A percentile compares a stretch with the other conserved stretches of the same genome.
Conservation (phyloP, 1,284 basidiomycete genomes). For the Ustilago bromivora region DNA sequence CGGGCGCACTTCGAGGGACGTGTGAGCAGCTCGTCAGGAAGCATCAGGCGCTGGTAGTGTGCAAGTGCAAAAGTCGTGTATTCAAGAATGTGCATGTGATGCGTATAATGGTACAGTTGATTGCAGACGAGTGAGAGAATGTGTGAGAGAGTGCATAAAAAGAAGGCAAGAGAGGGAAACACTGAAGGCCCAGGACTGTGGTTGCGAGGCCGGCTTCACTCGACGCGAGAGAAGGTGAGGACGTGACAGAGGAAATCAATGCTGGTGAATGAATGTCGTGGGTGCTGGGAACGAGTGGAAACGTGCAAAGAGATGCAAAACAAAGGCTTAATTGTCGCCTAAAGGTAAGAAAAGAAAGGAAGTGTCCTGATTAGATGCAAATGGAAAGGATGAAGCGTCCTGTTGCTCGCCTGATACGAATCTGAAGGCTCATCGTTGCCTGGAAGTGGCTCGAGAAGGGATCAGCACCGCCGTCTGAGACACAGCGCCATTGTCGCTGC, state of each 20-base stretch:
- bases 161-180: background rate
- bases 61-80: conserved; percentile 3
- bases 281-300: background rate
- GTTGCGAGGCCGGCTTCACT: background rate
- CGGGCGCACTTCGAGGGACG: no score
- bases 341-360: background rate
- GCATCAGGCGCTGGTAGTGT: background rate
- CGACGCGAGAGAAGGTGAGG: background rate
- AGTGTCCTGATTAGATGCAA: conserved; percentile 9
- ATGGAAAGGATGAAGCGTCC: background rate
- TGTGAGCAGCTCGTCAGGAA: background rate
- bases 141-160: background rate
- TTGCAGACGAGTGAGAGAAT: conserved; percentile 6
- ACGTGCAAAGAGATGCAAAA: background rate
- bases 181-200: background rate
- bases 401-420: background rate
- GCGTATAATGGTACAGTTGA: conserved; percentile 28
- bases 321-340: background rate
- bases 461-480: conserved; percentile 28
- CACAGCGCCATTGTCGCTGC: conserved; percentile 33
- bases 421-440: background rate
- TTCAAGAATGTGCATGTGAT: conserved; percentile 12
- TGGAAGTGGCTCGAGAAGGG: conserved; percentile 24
- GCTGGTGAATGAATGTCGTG: background rate
- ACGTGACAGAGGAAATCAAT: background rate